These are phyloP conservation scores for Berkeleyomyces basicola DNA, from an alignment of 2,329 filamentous ascomycete species.

Conservation along the genomic window DNA sequence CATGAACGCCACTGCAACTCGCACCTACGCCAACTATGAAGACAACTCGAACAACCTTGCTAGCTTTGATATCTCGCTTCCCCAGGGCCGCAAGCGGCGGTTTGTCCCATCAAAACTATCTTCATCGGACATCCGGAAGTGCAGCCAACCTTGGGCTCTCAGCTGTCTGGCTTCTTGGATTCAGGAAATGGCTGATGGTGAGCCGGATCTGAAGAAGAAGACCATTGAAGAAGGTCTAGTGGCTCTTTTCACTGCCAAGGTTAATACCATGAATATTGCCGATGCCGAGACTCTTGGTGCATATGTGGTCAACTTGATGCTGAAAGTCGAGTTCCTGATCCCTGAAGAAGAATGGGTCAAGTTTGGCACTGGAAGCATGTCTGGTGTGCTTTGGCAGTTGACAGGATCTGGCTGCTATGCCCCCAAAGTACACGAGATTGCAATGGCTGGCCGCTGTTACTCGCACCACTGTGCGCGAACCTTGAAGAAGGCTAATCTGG, in stretches of 20 bases:
- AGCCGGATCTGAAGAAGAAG: constrained; percentile 70
- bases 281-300: constrained; percentile 79
- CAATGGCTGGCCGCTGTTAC: constrained; percentile 67
- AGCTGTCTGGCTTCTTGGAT: constrained; percentile 80
- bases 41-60: constrained; percentile 35
- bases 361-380: constrained; percentile 63
- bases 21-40: constrained; percentile 39
- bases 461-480: constrained; percentile 87
- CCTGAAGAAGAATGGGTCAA: constrained; percentile 97
- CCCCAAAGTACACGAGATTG: constrained; percentile 57
- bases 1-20: constrained; percentile 26
- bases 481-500: constrained; percentile 81
- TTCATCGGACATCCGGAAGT: constrained; percentile 65
- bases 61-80: constrained; percentile 69
- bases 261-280: constrained; percentile 95
- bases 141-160: constrained; percentile 80
- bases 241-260: constrained; percentile 79
- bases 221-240: constrained; percentile 77
- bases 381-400: constrained; percentile 83
- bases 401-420: constrained; percentile 87
- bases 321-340: constrained; percentile 58
- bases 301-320: constrained; percentile 65
- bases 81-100: constrained; percentile 60
- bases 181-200: constrained; percentile 75
- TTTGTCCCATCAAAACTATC: constrained; percentile 78